A percentile compares a stretch with the other conserved stretches of the same genome.
These are phyloP conservation scores for Axilococcus clingmanii DNA, from an alignment of 139 green algal genomes.

Conservation along the genomic window DNA sequence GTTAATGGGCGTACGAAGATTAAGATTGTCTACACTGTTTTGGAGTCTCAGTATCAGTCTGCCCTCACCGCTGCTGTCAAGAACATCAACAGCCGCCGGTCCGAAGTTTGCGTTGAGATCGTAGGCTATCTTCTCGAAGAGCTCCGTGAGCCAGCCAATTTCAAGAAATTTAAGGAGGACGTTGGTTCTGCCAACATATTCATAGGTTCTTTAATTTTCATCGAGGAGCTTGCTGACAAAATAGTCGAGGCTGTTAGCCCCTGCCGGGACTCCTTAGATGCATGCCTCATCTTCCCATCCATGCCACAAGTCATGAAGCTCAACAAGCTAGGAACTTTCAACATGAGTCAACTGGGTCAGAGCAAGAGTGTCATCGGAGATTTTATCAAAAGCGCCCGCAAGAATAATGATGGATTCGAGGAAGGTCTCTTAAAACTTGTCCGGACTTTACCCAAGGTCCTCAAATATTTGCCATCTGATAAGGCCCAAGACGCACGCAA, in stretches of 20 bases:
- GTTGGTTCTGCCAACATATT: conserved; percentile 91
- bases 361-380: conserved; percentile 87
- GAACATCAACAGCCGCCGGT: conserved; percentile 78
- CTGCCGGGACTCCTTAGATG: conserved; percentile 75
- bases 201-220: conserved; percentile 99
- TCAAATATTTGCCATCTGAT: conserved; percentile 91
- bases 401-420: conserved; percentile 97
- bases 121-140: conserved; percentile 98
- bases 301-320: conserved; percentile 98
- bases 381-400: conserved; percentile 83
- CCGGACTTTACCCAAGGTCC: conserved; percentile 58
- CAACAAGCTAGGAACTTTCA: conserved; percentile 99
- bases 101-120: conserved; percentile 87
- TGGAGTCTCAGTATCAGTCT: conserved; percentile 98
- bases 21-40: conserved; percentile 96
- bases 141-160: conserved; percentile 84
- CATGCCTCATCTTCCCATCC: conserved; percentile 96
- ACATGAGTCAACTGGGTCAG: conserved; percentile 92
- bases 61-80: conserved; percentile 68
- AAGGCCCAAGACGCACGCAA: conserved; percentile 78
- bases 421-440: conserved; percentile 97
- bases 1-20: conserved; percentile 51
- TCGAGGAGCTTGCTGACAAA: conserved; percentile 99
- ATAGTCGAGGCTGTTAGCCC: conserved; percentile 80
- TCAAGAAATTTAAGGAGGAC: conserved; percentile 80